A percentile compares a stretch with the other conserved stretches of the same genome.
phyloP scores from a whole-genome alignment of 1,139 yeast species.

The Suhomyces bokatorum region DNA sequence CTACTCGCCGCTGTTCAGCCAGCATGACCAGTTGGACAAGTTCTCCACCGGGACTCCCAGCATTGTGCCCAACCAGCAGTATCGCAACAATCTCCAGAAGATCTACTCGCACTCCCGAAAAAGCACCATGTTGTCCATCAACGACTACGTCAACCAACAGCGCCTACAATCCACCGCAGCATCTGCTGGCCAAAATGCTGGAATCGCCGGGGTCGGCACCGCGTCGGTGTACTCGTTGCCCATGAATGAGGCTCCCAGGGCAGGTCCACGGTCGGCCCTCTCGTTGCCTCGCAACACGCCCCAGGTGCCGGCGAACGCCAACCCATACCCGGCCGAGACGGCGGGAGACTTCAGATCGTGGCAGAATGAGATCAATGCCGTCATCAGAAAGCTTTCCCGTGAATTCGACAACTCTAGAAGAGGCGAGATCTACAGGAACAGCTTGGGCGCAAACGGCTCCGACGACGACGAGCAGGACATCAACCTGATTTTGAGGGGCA shows the following conservation, averaged over 20 bases:
- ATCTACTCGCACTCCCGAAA: constrained; percentile 49
- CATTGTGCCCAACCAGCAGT: constrained; percentile 32
- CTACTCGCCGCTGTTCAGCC: constrained; percentile 42
- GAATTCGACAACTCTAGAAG: constrained; percentile 30
- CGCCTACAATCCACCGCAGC: constrained; percentile 25
- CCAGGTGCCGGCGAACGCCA: constrained; percentile 1
- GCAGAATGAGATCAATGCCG: constrained; percentile 48
- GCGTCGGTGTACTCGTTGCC: constrained; percentile 32
- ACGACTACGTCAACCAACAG: constrained; percentile 42
- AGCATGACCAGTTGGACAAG: constrained; percentile 36
- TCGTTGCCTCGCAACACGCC: constrained; percentile 10
- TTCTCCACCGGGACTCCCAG: constrained; percentile 43
- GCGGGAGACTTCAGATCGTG: constrained; percentile 44
- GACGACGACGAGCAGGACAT: constrained; percentile 23
- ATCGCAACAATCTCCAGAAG: constrained; percentile 40
- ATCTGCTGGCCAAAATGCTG: constrained; percentile 15
- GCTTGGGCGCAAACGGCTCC: constrained; percentile 5
- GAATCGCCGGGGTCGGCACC: constrained; percentile 16
- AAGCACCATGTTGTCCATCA: constrained; percentile 39
- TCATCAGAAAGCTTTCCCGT: constrained; percentile 40
- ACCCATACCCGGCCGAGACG: constrained; percentile 9
- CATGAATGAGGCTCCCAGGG: constrained; percentile 5
- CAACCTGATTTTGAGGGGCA: constrained; percentile 26
- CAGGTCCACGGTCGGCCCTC: constrained; percentile 8
- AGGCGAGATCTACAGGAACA: constrained; percentile 5